Base-by-base conservation (phyloP, 306 rosid species). In the Luffa aegyptiaca region DNA sequence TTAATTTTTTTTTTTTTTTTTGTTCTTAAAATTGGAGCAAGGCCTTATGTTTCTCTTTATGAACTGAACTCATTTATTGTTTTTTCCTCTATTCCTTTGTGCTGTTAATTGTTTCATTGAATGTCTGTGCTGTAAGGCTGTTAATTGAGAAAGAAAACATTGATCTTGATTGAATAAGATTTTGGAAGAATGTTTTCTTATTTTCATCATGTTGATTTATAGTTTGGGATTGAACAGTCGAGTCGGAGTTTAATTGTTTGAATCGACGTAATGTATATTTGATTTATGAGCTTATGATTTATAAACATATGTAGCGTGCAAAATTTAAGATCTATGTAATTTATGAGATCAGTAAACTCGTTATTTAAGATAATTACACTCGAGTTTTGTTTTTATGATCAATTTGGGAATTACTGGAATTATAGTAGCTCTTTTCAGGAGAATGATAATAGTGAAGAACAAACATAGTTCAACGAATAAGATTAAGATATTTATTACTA, bases 161-260 rank as follows among this genome's bases (percentile, higher is more conserved):
- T 86, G 83, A 90, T 90, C 78, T 86, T 78, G 93, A 87, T 92
- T 92, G 91, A 88, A 90, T 92, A 86, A 85, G 75, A 76, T 84
- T 80, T 85, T 51, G 46, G 76, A 74, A 74, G 81, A 86, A 86
- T 82, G 86, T 87, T 64, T 37, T 33, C 77, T 76, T 61, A 4
- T 20, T 8, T 48, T 63, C 8, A 8, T 66, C 33, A 31, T 62
- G 1, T 62, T 33, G 0, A 12, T 64, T 56, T 5, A 2, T 13
- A 1, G 9, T 63, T 63, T 63, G 17, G 65, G 20, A n/a, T 56
- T 17, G 1, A 52, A 52, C 5, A 1, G 5, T 51, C 1, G 2
- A 1, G 18, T 51, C n/a, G 49, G 11, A 45, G 31, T 26, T 26
- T 26, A 26, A 26, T 26, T 26, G 31, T 26, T 26, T 26, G 31